Evolutionary conservation across 2,329 filamentous ascomycete genomes (phyloP), one percentile per base, ranked within the genome.

Genomic region (Aureobasidium sp.): DNA sequence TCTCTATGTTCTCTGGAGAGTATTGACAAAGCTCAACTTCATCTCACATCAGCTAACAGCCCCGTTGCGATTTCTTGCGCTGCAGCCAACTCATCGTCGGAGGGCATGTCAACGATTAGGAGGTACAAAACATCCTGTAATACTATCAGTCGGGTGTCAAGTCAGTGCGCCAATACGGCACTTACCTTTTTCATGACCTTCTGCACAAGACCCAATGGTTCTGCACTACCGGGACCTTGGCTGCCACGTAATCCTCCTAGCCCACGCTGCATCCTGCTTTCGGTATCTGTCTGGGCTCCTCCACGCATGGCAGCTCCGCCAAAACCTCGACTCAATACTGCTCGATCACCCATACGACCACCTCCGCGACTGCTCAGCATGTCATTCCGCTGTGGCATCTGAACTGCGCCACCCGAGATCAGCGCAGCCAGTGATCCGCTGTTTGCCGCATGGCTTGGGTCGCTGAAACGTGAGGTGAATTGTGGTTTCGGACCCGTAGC

Each of bases 401-500:
- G 61, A 16, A 84, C 50, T 7, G 74, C 71, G 0, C 85, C 85
- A 1, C 84, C 85, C 0, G 80, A 84, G 2, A 86, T 68, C 2
- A 87, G 71, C 0, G 80, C 77, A 4, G 86, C 70, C 11, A 86
- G 72, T 9, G 79, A 80, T 3, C 85, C 85, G 33, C 78, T 84
- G 68, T 81, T 84, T 38, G 81, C 83, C 0, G 84, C 79, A 67
- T 87, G 81, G 67, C 80, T 84, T 0, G 85, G 85, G 67, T 88
- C 85, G 10, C 81, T 80, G 69, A 82, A 85, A 27, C 83, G 78
- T 6, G 82, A 85, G 72, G 69, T 20, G 78, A 80, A 47, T 75
- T 76, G 0, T 82, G 83, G 63, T 85, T 81, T 61, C 81, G 73
- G 29, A 63, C 69, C 75, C 79, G 50, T 50, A 23, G 33, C 55